These are phyloP conservation scores for Hibiscus syriacus DNA, from an alignment of 345 rosid genomes.

Conservation along the genomic window DNA sequence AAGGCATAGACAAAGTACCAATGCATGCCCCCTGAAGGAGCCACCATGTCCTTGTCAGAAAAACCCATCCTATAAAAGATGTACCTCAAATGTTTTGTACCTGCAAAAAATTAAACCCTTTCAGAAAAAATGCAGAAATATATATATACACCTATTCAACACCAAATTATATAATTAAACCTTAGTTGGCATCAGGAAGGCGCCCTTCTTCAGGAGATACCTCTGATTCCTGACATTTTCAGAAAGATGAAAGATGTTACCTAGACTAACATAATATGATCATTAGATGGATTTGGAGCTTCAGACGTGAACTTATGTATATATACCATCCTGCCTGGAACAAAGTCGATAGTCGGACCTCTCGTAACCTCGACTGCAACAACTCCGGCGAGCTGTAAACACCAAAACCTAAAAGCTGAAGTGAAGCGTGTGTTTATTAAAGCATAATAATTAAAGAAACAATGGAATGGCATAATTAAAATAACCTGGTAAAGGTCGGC, in stretches of 20 bases:
- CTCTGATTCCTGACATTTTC: constrained; percentile 10
- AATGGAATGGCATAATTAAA: not conserved
- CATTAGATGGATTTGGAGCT: not conserved
- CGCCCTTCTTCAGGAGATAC: constrained; percentile 61
- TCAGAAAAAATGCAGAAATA: not conserved
- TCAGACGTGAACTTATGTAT: not conserved
- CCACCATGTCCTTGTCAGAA: constrained; percentile 81
- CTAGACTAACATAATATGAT: not conserved
- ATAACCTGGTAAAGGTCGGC: not conserved
- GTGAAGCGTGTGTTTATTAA: too few relatives aligned
- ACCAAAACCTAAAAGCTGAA: not conserved
- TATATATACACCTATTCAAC: not conserved
- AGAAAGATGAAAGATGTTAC: not conserved
- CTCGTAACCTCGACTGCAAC: not conserved
- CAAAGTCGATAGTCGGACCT: constrained; percentile 1
- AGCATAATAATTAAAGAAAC: not conserved
- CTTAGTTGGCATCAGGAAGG: constrained; percentile 66
- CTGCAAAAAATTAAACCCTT: not conserved
- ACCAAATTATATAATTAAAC: constrained; percentile 17
- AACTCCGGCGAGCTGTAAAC: constrained; percentile 4
- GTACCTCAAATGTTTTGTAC: constrained; percentile 27
- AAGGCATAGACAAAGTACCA: constrained; percentile 29
- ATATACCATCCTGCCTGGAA: not conserved
- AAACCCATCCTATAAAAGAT: constrained; percentile 84
- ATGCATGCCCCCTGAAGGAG: constrained; percentile 79